Evolutionary conservation across 2,329 filamentous ascomycete genomes (phyloP).

Genomic region (Phyllachora maydis): DNA sequence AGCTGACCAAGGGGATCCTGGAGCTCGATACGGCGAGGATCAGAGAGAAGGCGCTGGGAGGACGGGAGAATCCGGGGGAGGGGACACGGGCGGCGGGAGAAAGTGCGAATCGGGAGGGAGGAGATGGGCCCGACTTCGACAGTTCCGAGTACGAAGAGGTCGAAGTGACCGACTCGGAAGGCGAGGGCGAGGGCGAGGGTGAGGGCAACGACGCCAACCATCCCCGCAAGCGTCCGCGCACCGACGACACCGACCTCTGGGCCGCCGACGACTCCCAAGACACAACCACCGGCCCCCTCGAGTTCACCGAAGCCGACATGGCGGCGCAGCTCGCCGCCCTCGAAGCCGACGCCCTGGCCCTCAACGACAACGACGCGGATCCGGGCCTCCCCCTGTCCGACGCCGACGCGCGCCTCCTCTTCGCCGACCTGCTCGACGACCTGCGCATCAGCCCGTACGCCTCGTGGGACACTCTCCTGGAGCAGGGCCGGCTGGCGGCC

Average conservation of each 20-base stretch:
- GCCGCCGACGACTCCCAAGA: conserved; percentile 16
- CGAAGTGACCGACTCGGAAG: conserved; percentile 42
- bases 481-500: conserved; percentile 62
- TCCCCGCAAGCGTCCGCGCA: conserved; percentile 26
- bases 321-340: conserved; percentile 79
- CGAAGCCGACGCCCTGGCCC: conserved; percentile 43
- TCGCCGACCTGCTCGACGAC: conserved; percentile 74
- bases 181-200: conserved; percentile 25
- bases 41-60: conserved; percentile 28
- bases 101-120: conserved; percentile 8
- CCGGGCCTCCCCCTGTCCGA: conserved; percentile 52
- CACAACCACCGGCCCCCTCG: conserved; percentile 23
- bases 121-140: conserved; percentile 20
- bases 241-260: too few species aligned
- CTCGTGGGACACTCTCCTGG: conserved; percentile 77
- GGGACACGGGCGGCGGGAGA: conserved; percentile 16
- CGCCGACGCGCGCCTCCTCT: conserved; percentile 57
- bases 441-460: conserved; percentile 67
- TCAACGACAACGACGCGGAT: conserved; percentile 44
- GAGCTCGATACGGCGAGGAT: conserved; percentile 54
- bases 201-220: too few species aligned
- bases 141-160: conserved; percentile 63
- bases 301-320: conserved; percentile 90
- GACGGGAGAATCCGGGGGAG: conserved; percentile 8
- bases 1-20: conserved; percentile 60